Conservation (phyloP, 805 yeast species). For the Candida pini region DNA sequence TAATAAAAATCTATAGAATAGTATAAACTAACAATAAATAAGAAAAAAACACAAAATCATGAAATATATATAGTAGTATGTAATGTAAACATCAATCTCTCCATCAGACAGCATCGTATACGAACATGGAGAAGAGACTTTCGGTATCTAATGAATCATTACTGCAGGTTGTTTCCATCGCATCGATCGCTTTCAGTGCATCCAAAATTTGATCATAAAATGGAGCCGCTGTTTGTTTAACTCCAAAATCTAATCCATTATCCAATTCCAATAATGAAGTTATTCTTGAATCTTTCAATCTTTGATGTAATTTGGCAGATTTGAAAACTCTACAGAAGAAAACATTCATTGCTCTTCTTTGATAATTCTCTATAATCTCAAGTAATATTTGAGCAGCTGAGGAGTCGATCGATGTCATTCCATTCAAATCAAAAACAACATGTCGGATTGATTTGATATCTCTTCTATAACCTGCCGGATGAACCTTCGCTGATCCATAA, state of each 20-base stretch:
- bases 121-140: slow-evolving; percentile 11
- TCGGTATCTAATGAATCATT: slow-evolving; percentile 10
- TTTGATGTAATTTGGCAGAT: slow-evolving; percentile 38
- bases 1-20: background rate
- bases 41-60: background rate
- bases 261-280: slow-evolving; percentile 26
- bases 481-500: slow-evolving; percentile 68
- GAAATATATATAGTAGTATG: too few relatives aligned
- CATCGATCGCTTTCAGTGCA: slow-evolving; percentile 45
- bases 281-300: slow-evolving; percentile 55
- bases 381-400: slow-evolving; percentile 69
- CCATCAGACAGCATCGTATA: slow-evolving; percentile 7
- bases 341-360: slow-evolving; percentile 48
- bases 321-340: slow-evolving; percentile 57
- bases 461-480: slow-evolving; percentile 48
- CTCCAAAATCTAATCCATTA: slow-evolving; percentile 23
- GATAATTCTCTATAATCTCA: slow-evolving; percentile 55
- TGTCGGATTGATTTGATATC: slow-evolving; percentile 40
- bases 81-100: too few relatives aligned
- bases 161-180: slow-evolving; percentile 23
- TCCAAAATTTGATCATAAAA: slow-evolving; percentile 50
- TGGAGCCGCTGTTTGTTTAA: slow-evolving; percentile 31
- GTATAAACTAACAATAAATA: background rate
- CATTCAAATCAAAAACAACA: slow-evolving; percentile 71
- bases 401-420: slow-evolving; percentile 77